phyloP scores from a whole-genome alignment of 192 early-diverging fungal genomes.

The Geranomyces variabilis region DNA sequence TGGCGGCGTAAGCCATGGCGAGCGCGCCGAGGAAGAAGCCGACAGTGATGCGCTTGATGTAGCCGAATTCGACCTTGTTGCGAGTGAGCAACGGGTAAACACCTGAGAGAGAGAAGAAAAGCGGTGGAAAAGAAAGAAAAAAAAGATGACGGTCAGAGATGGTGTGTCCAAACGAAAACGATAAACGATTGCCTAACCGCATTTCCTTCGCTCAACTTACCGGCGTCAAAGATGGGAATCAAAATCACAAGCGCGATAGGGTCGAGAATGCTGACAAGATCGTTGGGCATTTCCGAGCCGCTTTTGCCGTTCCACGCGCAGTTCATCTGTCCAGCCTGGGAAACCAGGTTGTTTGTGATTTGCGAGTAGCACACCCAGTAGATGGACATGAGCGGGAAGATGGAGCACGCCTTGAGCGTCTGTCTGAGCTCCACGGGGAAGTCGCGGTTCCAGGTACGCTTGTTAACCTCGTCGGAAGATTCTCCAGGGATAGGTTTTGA shows the following conservation, averaged over 20 bases:
- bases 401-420: constrained; percentile 26
- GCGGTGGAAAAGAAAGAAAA: too few species aligned
- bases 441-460: constrained; percentile 4
- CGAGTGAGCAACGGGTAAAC: constrained; percentile 64
- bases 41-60: constrained; percentile 66
- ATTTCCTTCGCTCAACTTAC: too few species aligned
- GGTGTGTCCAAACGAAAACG: too few species aligned
- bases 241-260: constrained; percentile 58
- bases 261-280: constrained; percentile 64
- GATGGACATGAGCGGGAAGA: constrained; percentile 27
- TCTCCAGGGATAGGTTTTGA: constrained; percentile 9
- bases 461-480: constrained; percentile 1
- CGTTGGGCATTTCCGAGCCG: constrained; percentile 17
- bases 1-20: constrained; percentile 64
- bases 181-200: too few species aligned
- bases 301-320: neutral
- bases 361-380: constrained; percentile 30
- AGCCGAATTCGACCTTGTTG: constrained; percentile 55
- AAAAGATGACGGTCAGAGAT: too few species aligned
- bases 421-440: constrained; percentile 19
- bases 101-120: too few species aligned
- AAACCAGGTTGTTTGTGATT: constrained; percentile 31
- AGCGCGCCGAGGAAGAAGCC: constrained; percentile 66
- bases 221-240: constrained; percentile 70
- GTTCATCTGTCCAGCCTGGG: constrained; percentile 22